Percentiles rank a stretch among this genome's conserved stretches.
phyloP scores from a whole-genome alignment of 352 stramenopile species.

The Phytophthora crassamura region DNA sequence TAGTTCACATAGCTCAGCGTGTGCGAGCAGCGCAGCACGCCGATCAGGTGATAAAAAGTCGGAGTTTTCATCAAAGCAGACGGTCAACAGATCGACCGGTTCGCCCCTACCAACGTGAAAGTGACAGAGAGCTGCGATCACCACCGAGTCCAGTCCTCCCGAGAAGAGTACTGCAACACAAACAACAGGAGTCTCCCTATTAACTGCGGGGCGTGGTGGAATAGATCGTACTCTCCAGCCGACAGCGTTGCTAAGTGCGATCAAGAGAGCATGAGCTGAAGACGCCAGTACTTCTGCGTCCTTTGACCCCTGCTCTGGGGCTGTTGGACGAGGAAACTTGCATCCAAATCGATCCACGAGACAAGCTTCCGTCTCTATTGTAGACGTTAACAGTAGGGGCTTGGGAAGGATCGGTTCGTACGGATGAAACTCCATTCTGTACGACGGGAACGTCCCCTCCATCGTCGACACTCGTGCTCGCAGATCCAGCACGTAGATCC shows the following conservation, averaged over 20 bases:
- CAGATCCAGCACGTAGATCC: constrained; percentile 80
- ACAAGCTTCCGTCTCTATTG: neutral
- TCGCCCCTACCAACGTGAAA: constrained; percentile 62
- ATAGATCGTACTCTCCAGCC: constrained; percentile 79
- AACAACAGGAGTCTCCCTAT: neutral
- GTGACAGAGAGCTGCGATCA: constrained; percentile 93
- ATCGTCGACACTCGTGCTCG: neutral
- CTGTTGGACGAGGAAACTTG: constrained; percentile 25
- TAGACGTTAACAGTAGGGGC: neutral
- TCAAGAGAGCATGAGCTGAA: constrained; percentile 56
- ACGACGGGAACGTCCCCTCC: constrained; percentile 1
- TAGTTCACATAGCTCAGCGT: constrained; percentile 79
- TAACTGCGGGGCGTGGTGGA: constrained; percentile 6
- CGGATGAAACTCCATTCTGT: constrained; percentile 47
- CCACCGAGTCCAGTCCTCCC: constrained; percentile 95
- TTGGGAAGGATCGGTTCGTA: constrained; percentile 31
- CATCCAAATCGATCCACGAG: constrained; percentile 43
- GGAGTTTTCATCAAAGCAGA: constrained; percentile 91
- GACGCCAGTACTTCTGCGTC: constrained; percentile 18
- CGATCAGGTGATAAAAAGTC: constrained; percentile 89
- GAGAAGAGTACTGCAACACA: constrained; percentile 95
- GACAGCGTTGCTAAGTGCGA: constrained; percentile 83
- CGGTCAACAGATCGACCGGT: constrained; percentile 94
- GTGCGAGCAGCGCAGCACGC: constrained; percentile 83
- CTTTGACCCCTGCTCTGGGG: neutral